Evolutionary conservation across 352 stramenopile genomes (phyloP).

Genomic region (Globisporangium cederbergense): DNA sequence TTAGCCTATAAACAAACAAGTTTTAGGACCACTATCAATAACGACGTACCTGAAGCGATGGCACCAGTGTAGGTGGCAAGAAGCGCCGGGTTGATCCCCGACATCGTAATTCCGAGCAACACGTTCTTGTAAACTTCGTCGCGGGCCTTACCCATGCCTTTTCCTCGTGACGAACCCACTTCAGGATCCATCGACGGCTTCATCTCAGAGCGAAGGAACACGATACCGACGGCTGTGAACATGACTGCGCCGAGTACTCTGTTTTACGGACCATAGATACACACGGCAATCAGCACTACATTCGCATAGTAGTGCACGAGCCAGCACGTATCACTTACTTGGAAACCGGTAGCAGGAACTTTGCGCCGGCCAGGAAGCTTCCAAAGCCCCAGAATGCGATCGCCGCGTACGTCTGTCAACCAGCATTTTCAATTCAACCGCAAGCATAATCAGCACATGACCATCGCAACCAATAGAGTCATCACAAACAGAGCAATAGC

Average conservation of each 20-base stretch:
- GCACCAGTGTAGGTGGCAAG: conserved; percentile 85
- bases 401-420: conserved; percentile 70
- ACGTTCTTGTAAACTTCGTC: conserved; percentile 79
- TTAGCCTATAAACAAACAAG: neutral
- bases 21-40: neutral
- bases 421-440: conserved; percentile 4
- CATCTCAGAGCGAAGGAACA: conserved; percentile 81
- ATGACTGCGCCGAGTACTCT: conserved; percentile 83
- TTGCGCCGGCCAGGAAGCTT: conserved; percentile 80
- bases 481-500: neutral
- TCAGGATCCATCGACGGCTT: conserved; percentile 71
- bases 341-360: conserved; percentile 79
- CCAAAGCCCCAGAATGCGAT: conserved; percentile 90
- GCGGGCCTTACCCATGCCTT: conserved; percentile 44
- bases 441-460: conserved; percentile 5
- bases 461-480: neutral
- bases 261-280: neutral
- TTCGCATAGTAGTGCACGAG: neutral
- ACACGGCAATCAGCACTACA: conserved; percentile 1
- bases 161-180: conserved; percentile 39
- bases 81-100: conserved; percentile 81
- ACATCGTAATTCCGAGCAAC: conserved; percentile 85
- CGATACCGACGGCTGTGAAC: conserved; percentile 77
- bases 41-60: conserved; percentile 69
- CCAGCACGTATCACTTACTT: conserved; percentile 50